Evolutionary conservation across 768 basidiomycete species (phyloP).

Genomic region (Podaxis rugospora): DNA sequence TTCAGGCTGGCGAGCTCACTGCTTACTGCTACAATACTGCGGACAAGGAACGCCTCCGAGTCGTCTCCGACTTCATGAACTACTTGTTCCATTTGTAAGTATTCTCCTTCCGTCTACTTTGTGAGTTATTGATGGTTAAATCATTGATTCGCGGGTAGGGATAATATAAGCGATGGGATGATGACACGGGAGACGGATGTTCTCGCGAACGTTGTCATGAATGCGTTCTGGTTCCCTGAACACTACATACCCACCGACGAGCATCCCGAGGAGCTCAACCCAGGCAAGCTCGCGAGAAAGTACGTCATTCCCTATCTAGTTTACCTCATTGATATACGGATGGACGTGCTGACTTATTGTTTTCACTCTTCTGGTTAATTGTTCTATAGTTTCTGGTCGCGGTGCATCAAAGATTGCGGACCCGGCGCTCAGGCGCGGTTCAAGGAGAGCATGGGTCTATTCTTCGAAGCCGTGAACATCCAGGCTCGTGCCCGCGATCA

Average conservation of each 20-base stretch:
- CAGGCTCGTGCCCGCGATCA: conserved; percentile 56
- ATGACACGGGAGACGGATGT: conserved; percentile 56
- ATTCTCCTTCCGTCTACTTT: conserved; percentile 11
- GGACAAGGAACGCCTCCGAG: conserved; percentile 52
- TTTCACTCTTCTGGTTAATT: conserved; percentile 1
- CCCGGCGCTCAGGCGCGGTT: conserved; percentile 64
- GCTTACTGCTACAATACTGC: conserved; percentile 60
- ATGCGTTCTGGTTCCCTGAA: conserved; percentile 56
- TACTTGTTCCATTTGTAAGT: conserved; percentile 52
- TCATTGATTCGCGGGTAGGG: conserved; percentile 27
- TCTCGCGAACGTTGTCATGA: conserved; percentile 65
- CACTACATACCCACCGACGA: conserved; percentile 46
- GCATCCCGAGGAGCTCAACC: conserved; percentile 41
- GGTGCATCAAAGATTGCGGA: conserved; percentile 52
- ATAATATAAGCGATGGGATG: conserved; percentile 80
- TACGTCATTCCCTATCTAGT: conserved; percentile 29
- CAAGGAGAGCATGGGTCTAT: conserved; percentile 61
- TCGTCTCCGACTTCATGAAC: conserved; percentile 67
- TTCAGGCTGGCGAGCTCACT: conserved; percentile 64
- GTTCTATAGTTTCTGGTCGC: conserved; percentile 56
- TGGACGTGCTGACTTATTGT: neutral
- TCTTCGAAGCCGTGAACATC: conserved; percentile 64
- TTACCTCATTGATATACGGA: neutral
- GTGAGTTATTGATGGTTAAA: conserved; percentile 11
- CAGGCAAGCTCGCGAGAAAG: conserved; percentile 68